Evolutionary conservation across 306 rosid species (phyloP), one percentile per base, ranked within the genome.

Genomic region (Cucurbita ficifolia): DNA sequence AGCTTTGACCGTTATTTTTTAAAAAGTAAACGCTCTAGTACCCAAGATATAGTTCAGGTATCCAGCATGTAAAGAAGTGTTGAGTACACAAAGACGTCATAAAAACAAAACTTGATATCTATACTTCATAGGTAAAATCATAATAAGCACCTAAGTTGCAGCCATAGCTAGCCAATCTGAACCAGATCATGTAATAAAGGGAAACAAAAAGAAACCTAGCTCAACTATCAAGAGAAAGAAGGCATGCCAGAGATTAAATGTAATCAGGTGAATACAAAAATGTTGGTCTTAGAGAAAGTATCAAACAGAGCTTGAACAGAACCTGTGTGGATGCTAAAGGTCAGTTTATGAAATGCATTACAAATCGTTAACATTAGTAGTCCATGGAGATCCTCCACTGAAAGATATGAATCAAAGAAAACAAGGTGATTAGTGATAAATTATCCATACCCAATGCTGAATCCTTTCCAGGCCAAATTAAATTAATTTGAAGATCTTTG

Each of bases 391-490:
- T 46, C 16, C 50, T 13, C 55, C 36, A 53, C 24, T 24, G 33
- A 53, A 49, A 38, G 45, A 46, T 16, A 67, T 61, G 73, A 22
- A 18, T 12, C 10, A 14, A 73, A 19, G 6, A 75, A 75, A 10
- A 50, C 17, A 38, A 14, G 4, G 16, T 56, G 58, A 45, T 14
- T 6, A 53, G 59, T 45, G 43, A 76, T 69, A 19, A 58, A 50
- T 7, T 57, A 68, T 6, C 33, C 87, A 78, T 75, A 90, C 96
- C 97, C 65, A 85, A 81, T 51, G 81, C 17, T 22, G 79, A 79
- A 91, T 94, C 97, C 79, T 91, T 89, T 55, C 99, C 99, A 0
- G 96, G 93, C 96, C 96, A 88, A 81, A 93, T 77, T 69, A 90
- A 69, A 87, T 79, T 88, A 40, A 93, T 77, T 53, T 79, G 68